These are phyloP conservation scores for Pyricularia sp. DNA, from an alignment of 2,329 filamentous ascomycete genomes.

Conservation along the genomic window DNA sequence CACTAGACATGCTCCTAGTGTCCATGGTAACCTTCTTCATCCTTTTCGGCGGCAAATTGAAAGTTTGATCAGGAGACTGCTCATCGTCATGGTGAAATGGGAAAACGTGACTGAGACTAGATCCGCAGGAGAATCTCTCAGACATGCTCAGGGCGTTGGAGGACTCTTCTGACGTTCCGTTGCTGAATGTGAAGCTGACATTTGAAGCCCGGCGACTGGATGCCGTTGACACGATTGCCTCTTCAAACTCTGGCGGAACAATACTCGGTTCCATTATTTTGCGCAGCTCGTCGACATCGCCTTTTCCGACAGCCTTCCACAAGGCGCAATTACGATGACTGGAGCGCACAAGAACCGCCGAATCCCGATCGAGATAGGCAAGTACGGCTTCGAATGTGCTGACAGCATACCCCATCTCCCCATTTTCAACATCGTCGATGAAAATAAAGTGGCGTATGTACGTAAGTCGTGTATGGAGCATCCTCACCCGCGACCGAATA, in stretches of 20 bases:
- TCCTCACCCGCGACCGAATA: conserved; percentile 78
- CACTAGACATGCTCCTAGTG: conserved; percentile 76
- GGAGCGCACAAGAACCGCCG: conserved; percentile 69
- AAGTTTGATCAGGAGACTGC: conserved; percentile 18
- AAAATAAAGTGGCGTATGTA: conserved; percentile 98
- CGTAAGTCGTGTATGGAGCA: conserved; percentile 79
- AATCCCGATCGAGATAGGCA: conserved; percentile 77
- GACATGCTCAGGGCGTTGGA: conserved; percentile 19
- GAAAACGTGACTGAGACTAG: conserved; percentile 74
- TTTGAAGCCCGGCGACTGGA: conserved; percentile 33
- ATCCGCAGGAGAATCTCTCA: conserved; percentile 45
- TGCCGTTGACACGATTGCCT: conserved; percentile 20
- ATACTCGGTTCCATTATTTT: conserved; percentile 68
- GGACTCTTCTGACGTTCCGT: conserved; percentile 18
- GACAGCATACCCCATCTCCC: conserved; percentile 90
- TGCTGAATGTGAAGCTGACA: conserved; percentile 20
- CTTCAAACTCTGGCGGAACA: conserved; percentile 29
- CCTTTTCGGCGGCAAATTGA: conserved; percentile 34
- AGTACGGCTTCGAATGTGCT: conserved; percentile 95
- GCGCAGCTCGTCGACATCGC: conserved; percentile 65
- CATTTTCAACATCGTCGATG: conserved; percentile 92
- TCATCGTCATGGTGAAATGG: conserved; percentile 64
- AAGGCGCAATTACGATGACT: conserved; percentile 78
- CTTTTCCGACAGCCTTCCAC: conserved; percentile 79
- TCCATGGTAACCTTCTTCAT: conserved; percentile 84